Base-by-base conservation (phyloP, 768 basidiomycete species). In the Amanita molliuscula region DNA sequence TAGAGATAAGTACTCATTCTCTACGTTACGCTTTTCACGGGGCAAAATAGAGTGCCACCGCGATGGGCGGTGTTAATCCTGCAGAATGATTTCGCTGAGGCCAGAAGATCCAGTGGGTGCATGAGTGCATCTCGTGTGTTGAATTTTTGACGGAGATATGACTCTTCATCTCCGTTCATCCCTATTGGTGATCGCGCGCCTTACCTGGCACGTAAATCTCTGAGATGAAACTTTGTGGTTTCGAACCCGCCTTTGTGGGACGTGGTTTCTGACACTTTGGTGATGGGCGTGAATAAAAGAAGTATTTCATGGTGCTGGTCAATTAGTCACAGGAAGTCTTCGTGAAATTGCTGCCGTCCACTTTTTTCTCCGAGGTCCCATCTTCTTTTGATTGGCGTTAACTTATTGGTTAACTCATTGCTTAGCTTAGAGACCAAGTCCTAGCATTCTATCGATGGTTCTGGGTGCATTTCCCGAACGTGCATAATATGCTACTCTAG, bases 321-420 rank as follows among this genome's bases (percentile, higher is more conserved):
- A 20, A 26, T 46, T 46, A 46, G 44, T 46, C 34, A 37, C 33
- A 20, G 13, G 46, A 37, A 37, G 46, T 37, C 46, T 47, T 47
- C 33, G 45, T 23, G 34, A 47, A 47, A 47, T 34, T 23, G 46
- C 25, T 20, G 15, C 29, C 16, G 34, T 33, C 44, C 42, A 44
- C 42, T 26, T 28, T 44, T 44, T 46, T n/a, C 44, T 46, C 44
- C 44, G 44, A 35, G 33, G 33, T 16, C 35, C 43, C 31, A 26
- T 18, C 31, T 34, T 46, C 46, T 37, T 36, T n/a, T 36, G 46
- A 47, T 47, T 47, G 34, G 46, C 46, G 21, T 47, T 37, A 36
- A 37, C 34, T 47, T 26, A 23, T 16, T 23, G 20, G 21, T 47
- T 26, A 36, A 28, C 23, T 47, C 16, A 23, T 25, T 23, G 13